Conservation (phyloP, 2,329 filamentous ascomycete genomes). For the Botrytis aclada region DNA sequence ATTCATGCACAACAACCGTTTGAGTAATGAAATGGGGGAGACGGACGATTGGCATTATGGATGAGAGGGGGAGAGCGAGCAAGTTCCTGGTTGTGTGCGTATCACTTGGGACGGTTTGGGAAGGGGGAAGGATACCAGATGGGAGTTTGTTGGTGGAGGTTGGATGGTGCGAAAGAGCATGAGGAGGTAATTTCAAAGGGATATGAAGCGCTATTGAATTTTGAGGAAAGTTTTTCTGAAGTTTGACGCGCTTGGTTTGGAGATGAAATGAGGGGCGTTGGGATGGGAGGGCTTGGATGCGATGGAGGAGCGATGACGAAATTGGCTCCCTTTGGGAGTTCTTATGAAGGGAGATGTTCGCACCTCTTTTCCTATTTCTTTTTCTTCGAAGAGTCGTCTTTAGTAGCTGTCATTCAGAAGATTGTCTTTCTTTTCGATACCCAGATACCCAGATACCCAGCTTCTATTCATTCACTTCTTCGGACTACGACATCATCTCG, state of each 20-base stretch:
- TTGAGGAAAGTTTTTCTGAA: not conserved
- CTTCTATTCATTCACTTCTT: not conserved
- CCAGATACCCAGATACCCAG: slow-evolving; percentile 11
- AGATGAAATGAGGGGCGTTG: slow-evolving; percentile 4
- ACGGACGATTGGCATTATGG: slow-evolving; percentile 3
- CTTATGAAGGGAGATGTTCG: slow-evolving; percentile 17
- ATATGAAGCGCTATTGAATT: not conserved
- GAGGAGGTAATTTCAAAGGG: slow-evolving; percentile 10
- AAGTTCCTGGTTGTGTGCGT: slow-evolving; percentile 1
- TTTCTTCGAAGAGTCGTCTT: not conserved
- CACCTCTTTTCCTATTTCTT: slow-evolving; percentile 2
- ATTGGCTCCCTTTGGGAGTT: not conserved
- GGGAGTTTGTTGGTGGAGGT: not conserved
- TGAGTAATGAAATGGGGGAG: not conserved
- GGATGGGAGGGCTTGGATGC: not conserved
- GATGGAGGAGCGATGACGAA: slow-evolving; percentile 6
- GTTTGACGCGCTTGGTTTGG: slow-evolving; percentile 5
- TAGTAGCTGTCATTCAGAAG: slow-evolving; percentile 3
- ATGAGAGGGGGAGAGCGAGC: not conserved
- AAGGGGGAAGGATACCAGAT: not conserved
- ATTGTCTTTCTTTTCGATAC: slow-evolving; percentile 7
- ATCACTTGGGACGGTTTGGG: not conserved
- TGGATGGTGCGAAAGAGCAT: not conserved
- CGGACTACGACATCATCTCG: not conserved
- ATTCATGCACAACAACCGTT: slow-evolving; percentile 7